Conservation (phyloP, 768 basidiomycete genomes). For the Boletus vermiculosoides region DNA sequence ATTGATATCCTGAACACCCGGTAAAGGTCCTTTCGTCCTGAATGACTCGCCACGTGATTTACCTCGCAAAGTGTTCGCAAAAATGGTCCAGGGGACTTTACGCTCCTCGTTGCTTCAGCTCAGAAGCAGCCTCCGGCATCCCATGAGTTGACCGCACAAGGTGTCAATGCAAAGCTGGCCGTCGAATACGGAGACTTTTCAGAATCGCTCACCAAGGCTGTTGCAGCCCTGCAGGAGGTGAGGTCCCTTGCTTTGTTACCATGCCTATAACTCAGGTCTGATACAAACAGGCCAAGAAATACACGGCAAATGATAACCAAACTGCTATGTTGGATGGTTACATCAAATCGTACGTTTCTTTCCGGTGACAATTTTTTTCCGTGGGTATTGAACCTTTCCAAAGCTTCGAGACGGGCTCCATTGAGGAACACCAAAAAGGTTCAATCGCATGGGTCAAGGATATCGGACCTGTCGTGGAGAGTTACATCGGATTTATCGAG, state of each 20-base stretch:
- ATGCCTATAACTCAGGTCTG: neutral
- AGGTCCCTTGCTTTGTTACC: neutral
- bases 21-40: constrained; percentile 34
- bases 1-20: constrained; percentile 82
- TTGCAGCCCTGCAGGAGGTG: constrained; percentile 60
- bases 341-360: constrained; percentile 61
- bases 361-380: neutral
- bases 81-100: constrained; percentile 57
- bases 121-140: constrained; percentile 37
- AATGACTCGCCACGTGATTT: neutral
- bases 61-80: constrained; percentile 61
- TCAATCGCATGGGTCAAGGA: constrained; percentile 85
- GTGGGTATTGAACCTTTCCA: neutral
- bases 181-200: constrained; percentile 79
- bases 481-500: constrained; percentile 85
- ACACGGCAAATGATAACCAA: constrained; percentile 72
- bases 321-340: constrained; percentile 73
- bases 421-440: constrained; percentile 75
- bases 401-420: constrained; percentile 73
- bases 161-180: constrained; percentile 49
- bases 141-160: constrained; percentile 48
- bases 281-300: constrained; percentile 60
- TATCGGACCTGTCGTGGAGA: constrained; percentile 83
- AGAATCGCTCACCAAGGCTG: constrained; percentile 50
- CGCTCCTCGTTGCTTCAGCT: constrained; percentile 73